Evolutionary conservation across 2,329 filamentous ascomycete species (phyloP).

Genomic region (Corinectria fuckeliana): DNA sequence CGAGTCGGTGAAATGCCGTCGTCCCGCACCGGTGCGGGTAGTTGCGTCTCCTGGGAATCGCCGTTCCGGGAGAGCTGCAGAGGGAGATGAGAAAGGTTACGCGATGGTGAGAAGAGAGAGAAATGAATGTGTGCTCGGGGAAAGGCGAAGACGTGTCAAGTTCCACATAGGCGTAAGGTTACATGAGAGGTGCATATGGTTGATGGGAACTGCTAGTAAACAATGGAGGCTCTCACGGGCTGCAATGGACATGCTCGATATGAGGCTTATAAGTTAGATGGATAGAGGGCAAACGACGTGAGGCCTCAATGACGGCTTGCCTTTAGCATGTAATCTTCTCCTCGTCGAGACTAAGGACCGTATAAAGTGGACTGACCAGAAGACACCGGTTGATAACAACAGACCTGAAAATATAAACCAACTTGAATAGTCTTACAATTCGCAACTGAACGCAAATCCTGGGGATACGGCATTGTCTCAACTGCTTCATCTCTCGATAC

Average conservation of each 20-base stretch:
- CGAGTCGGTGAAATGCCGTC: constrained; percentile 12
- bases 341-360: no score
- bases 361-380: no score
- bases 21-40: not conserved
- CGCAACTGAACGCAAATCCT: not conserved
- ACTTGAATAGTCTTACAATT: not conserved
- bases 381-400: no score
- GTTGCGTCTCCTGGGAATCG: not conserved
- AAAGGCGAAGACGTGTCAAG: not conserved
- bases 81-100: not conserved
- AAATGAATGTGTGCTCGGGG: not conserved
- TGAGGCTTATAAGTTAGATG: no score
- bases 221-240: no score
- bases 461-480: not conserved
- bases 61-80: constrained; percentile 12
- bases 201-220: not conserved
- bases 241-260: no score
- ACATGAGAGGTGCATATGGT: not conserved
- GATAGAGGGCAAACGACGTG: no score
- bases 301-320: no score
- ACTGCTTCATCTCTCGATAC: not conserved
- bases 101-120: not conserved
- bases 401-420: no score
- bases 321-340: no score
- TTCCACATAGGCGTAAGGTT: not conserved